Percentiles rank a stretch among this genome's conserved stretches.
Evolutionary conservation across 495 filamentous ascomycete genomes (phyloP).

Genomic region (Podospora anserina): DNA sequence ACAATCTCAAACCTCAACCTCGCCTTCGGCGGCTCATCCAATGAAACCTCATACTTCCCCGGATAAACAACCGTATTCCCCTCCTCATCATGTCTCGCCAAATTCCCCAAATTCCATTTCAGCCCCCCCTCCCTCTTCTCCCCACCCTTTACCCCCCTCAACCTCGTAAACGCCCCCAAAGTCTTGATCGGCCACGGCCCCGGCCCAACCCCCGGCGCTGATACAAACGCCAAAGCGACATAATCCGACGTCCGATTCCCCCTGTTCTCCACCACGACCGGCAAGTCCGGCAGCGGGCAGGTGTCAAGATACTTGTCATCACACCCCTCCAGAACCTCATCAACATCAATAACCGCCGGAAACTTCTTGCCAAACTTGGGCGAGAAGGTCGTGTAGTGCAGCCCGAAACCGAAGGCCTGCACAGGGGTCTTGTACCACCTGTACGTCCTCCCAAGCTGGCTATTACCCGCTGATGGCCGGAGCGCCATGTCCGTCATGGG

Average conservation of each 20-base stretch:
- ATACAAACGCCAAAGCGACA: slow-evolving; percentile 55
- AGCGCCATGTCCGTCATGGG: slow-evolving; percentile 45
- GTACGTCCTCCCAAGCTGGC: slow-evolving; percentile 39
- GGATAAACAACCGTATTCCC: slow-evolving; percentile 65
- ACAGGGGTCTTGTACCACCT: slow-evolving; percentile 43
- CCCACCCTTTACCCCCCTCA: slow-evolving; percentile 45
- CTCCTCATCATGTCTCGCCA: slow-evolving; percentile 55
- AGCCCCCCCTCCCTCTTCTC: slow-evolving; percentile 39
- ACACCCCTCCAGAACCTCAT: slow-evolving; percentile 31
- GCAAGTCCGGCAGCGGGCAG: slow-evolving; percentile 43
- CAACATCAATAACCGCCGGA: slow-evolving; percentile 25
- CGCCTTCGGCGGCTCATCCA: slow-evolving; percentile 49
- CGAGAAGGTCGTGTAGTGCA: slow-evolving; percentile 52
- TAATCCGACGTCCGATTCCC: slow-evolving; percentile 57
- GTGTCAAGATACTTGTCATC: slow-evolving; percentile 39
- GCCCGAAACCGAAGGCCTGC: slow-evolving; percentile 49
- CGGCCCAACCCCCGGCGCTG: slow-evolving; percentile 53
- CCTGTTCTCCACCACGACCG: slow-evolving; percentile 47
- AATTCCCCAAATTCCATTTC: slow-evolving; percentile 53
- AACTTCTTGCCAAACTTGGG: slow-evolving; percentile 24
- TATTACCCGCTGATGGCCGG: slow-evolving; percentile 25
- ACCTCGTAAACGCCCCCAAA: slow-evolving; percentile 57
- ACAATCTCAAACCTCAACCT: slow-evolving; percentile 42
- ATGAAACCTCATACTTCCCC: slow-evolving; percentile 56
- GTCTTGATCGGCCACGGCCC: slow-evolving; percentile 61